A percentile compares a stretch with the other conserved stretches of the same genome.
These are phyloP conservation scores for Evansstolkia leycettana DNA, from an alignment of 495 filamentous ascomycete species.

Conservation along the genomic window DNA sequence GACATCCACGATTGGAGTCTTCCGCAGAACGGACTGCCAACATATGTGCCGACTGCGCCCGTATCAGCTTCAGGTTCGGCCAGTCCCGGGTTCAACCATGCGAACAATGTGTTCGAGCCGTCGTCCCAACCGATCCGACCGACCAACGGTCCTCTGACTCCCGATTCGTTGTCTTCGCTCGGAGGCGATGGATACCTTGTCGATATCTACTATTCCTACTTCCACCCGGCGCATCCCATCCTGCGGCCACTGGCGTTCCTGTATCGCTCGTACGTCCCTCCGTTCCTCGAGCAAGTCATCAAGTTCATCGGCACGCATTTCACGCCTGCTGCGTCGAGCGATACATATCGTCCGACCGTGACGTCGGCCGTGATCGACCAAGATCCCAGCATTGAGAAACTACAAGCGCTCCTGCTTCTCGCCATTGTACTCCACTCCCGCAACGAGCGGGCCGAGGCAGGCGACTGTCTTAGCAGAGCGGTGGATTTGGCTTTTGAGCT, in stretches of 20 bases:
- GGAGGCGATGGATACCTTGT: slow-evolving; percentile 29
- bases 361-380: slow-evolving; percentile 23
- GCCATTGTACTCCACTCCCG: slow-evolving; percentile 68
- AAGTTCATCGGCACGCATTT: slow-evolving; percentile 36
- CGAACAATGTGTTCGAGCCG: slow-evolving; percentile 8
- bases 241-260: slow-evolving; percentile 25
- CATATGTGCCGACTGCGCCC: slow-evolving; percentile 12
- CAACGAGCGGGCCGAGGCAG: slow-evolving; percentile 53
- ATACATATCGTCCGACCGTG: slow-evolving; percentile 27
- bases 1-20: slow-evolving; percentile 7
- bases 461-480: slow-evolving; percentile 52
- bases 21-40: background rate
- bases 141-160: slow-evolving; percentile 22
- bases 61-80: slow-evolving; percentile 2
- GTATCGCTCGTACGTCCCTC: slow-evolving; percentile 16
- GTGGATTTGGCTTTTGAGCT: slow-evolving; percentile 62
- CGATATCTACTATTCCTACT: slow-evolving; percentile 35
- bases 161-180: slow-evolving; percentile 26
- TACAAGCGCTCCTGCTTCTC: slow-evolving; percentile 68
- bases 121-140: slow-evolving; percentile 9
- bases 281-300: slow-evolving; percentile 32
- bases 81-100: background rate
- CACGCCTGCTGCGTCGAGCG: slow-evolving; percentile 25
- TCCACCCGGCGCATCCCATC: slow-evolving; percentile 33
- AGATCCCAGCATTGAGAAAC: slow-evolving; percentile 26